A percentile compares a stretch with the other conserved stretches of the same genome.
Conservation (phyloP, 2,329 filamentous ascomycete genomes). For the Cryphonectria japonica region DNA sequence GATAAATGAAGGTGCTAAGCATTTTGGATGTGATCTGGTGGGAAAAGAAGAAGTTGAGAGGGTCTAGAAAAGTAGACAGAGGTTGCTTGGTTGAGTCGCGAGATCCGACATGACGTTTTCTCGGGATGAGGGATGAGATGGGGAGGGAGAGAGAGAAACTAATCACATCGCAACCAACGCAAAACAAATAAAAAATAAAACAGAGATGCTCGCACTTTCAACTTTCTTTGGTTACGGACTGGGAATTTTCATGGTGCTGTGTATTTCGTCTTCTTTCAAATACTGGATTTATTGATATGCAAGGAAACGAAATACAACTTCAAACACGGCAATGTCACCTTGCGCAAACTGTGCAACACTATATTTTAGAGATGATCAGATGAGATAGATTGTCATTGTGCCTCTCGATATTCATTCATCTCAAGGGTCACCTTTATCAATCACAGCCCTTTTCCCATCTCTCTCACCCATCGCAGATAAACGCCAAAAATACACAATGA, state of each 20-base stretch:
- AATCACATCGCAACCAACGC: background rate
- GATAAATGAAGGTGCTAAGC: background rate
- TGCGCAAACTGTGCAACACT: background rate
- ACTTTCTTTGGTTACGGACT: too few species aligned
- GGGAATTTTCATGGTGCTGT: background rate
- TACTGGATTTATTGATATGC: background rate
- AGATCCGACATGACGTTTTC: background rate
- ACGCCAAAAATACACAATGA: background rate
- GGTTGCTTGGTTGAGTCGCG: background rate
- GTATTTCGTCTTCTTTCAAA: background rate
- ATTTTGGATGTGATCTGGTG: background rate
- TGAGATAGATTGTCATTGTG: background rate
- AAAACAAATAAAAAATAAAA: too few species aligned
- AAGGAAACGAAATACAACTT: too few species aligned
- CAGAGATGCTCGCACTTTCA: background rate
- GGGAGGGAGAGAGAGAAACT: background rate
- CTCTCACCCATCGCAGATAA: background rate
- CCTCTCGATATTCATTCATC: background rate
- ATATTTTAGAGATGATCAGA: background rate
- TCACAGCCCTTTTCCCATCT: background rate
- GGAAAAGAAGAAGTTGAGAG: background rate
- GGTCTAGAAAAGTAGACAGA: background rate
- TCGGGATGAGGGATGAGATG: background rate
- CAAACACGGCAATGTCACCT: too few species aligned
- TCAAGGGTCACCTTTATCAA: background rate